phyloP scores from a whole-genome alignment of 2,329 filamentous ascomycete species.

The Colletotrichum karsti region DNA sequence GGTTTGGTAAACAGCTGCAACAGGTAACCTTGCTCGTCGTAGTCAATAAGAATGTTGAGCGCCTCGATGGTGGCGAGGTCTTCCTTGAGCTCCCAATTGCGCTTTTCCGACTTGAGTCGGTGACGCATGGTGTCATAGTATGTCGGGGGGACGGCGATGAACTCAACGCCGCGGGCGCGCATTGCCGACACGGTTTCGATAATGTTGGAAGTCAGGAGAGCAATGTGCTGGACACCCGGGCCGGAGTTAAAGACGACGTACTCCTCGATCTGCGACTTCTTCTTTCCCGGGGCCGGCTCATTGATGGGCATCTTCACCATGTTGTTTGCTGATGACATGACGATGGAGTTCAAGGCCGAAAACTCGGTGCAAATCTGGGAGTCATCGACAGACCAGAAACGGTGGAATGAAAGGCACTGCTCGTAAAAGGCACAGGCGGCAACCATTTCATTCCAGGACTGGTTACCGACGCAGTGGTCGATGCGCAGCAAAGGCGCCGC shows the following conservation, averaged over 20 bases:
- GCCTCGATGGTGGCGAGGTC: constrained; percentile 80
- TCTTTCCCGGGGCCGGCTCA: constrained; percentile 90
- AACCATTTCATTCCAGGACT: constrained; percentile 91
- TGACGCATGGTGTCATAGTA: constrained; percentile 84
- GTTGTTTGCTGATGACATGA: constrained; percentile 88
- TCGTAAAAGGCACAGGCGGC: constrained; percentile 80
- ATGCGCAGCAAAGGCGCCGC: constrained; percentile 75
- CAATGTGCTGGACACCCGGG: constrained; percentile 92
- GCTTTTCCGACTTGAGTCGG: constrained; percentile 72
- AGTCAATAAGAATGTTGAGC: constrained; percentile 92
- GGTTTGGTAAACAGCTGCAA: constrained; percentile 84
- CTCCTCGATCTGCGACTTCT: constrained; percentile 94
- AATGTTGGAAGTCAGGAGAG: constrained; percentile 84
- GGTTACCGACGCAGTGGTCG: constrained; percentile 98
- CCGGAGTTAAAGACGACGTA: constrained; percentile 91
- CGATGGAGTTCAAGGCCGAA: constrained; percentile 86
- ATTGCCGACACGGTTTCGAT: constrained; percentile 79
- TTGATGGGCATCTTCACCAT: constrained; percentile 98
- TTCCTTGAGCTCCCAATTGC: constrained; percentile 74
- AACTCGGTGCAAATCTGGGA: constrained; percentile 92
- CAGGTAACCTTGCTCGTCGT: constrained; percentile 91
- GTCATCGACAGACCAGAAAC: constrained; percentile 98
- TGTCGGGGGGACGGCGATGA: constrained; percentile 87
- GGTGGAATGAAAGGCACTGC: constrained; percentile 88
- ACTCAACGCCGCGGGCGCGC: constrained; percentile 88